Evolutionary conservation across 805 yeast species (phyloP), one percentile per base, ranked within the genome.

Genomic region (Cyberlindnera maritima): DNA sequence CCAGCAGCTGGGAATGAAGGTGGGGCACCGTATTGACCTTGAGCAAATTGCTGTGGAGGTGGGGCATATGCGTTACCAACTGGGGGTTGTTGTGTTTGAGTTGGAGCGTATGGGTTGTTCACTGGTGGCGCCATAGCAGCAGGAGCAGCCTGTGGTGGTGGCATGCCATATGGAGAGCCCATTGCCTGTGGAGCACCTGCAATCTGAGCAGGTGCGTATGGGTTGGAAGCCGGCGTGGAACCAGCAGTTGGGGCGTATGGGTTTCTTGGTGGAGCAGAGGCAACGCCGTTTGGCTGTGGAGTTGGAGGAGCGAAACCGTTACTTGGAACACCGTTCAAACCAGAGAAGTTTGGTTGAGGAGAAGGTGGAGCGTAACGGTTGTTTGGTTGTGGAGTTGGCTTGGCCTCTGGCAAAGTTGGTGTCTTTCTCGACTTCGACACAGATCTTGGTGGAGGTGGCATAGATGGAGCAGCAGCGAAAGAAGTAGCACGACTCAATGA

Each of bases 71-170:
- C 61, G 19, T 67, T 63, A 25, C 66, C 31, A 12, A 67, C 60
- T 28, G 47, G 43, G 6, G 17, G 44, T 26, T 48, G 54, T 10
- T 47, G 45, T 18, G 49, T 48, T 28, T 48, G 52, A 31, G 61
- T 55, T 26, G 74, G 69, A 10, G 75, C 76, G 47, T 69, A 72
- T 41, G 76, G 73, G 52, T 66, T 67, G 45, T 57, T 38, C 28
- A 65, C 61, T 18, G 69, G 65, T 17, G 61, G 56, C 15, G 41
- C 39, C 31, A 28, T 14, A 21, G 59, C 54, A n/a, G 65, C 56
- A 23, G 48, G 45, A 4, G 39, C 23, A 25, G 43, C 25, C 18
- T 23, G 37, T n/a, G 36, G 38, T 26, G 47, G 43, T 7, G 44
- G 39, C 15, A 20, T n/a, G 21, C 32, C 46, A 14, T 36, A 32